Percentiles rank a stretch among this genome's conserved stretches.
Evolutionary conservation across 306 rosid species (phyloP).

Genomic region (Pterocarpus santalinus): DNA sequence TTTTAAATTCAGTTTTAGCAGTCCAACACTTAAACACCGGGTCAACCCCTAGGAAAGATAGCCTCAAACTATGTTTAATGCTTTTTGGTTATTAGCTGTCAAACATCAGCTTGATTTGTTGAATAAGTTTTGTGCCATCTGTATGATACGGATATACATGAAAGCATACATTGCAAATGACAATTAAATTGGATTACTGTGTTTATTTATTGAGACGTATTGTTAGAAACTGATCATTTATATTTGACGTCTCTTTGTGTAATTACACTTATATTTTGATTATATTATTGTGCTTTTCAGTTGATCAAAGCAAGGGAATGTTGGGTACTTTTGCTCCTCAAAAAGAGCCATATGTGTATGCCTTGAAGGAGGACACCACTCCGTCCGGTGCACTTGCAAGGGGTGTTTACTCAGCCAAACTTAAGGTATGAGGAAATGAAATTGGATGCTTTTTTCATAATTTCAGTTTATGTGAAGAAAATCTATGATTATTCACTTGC

Average conservation of each 20-base stretch:
- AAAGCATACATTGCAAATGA: no score
- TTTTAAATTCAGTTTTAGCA: not conserved
- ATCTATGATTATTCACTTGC: not conserved
- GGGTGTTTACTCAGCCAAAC: constrained; percentile 85
- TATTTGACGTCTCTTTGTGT: not conserved
- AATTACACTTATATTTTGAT: not conserved
- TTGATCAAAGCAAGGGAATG: constrained; percentile 91
- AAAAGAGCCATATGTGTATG: constrained; percentile 69
- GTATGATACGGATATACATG: no score
- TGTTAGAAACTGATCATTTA: no score
- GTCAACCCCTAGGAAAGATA: not conserved
- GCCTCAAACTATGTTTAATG: constrained; percentile 1
- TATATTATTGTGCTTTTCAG: constrained; percentile 57
- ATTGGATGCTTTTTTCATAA: constrained; percentile 19
- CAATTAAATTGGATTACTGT: no score
- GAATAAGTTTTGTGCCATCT: not conserved
- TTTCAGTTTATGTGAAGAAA: constrained; percentile 1
- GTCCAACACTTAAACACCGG: no score
- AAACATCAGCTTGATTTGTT: constrained; percentile 9
- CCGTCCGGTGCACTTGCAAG: constrained; percentile 91
- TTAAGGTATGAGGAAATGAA: constrained; percentile 64
- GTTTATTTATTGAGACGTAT: no score
- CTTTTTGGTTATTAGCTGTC: constrained; percentile 1
- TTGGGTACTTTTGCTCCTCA: constrained; percentile 95
- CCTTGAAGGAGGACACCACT: constrained; percentile 89